Base-by-base conservation (phyloP, 768 basidiomycete species). In the Suillus bovinus region DNA sequence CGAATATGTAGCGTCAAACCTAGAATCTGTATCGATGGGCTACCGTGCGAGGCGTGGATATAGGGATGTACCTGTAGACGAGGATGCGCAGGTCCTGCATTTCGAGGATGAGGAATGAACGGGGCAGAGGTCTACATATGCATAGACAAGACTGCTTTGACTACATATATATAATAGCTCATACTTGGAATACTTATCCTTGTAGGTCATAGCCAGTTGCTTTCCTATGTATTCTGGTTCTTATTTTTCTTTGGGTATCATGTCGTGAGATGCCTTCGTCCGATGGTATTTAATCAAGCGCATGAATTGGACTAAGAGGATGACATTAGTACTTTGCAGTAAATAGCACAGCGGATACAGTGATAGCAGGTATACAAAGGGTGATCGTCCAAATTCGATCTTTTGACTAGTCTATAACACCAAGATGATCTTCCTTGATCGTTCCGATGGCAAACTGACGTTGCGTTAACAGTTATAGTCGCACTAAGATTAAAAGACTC, bases 391-490 rank as follows among this genome's bases (percentile, higher is more conserved):
- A 24, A 56, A 58, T 49, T 11, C 27, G 44, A n/a, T n/a, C 1
- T 47, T 39, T 47, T 53, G 46, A 42, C 38, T 71, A 93, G 65
- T 93, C 93, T 69, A 96, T 93, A 59, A 96, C 93, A 53, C 96
- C 96, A 33, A 99, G 80, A 75, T 95, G 96, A 73, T 98, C 96
- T 75, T 98, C 96, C 79, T 99, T 99, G 76, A 99, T 97, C 4
- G 92, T 94, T 10, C 95, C 96, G 67, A 98, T 99, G 2, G 95
- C 95, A 69, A 98, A 98, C 95, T 97, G 63, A 1, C 31, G 1
- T 41, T 62, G 47, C 34, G 8, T 57, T 22, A 20, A 54, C 44
- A 59, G n/a, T 22, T 20, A 24, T 14, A 46, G 64, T 59, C 36
- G 49, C 13, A 49, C 31, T 31, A 20, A 56, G 27, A 61, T 42